Base-by-base conservation (phyloP, 2,329 filamentous ascomycete species). In the Xylaria hypoxylon region DNA sequence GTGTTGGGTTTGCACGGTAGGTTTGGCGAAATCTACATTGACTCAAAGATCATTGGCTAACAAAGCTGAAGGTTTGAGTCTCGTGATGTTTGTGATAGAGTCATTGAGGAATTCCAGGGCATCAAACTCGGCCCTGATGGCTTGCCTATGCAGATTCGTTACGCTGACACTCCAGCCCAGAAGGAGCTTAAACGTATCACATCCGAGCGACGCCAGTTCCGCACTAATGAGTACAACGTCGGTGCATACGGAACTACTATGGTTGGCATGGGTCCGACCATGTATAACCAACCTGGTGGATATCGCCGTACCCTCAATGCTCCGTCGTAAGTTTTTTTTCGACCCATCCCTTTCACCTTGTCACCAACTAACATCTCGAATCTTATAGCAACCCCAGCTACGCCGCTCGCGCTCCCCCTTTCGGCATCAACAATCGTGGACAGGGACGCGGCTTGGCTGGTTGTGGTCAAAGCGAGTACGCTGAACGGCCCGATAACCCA, bases 181-280 rank as follows among this genome's bases (percentile, higher is more conserved):
- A 99, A 99, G 84, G 89, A 96, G 77, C 86, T 99, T 73, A 99
- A 99, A 86, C 92, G 96, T 70, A 92, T 97, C 77, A 98, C 95
- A 47, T 94, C 96, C 35, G 94, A 97, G 78, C 93, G 94, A 64
- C 94, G 96, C 68, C 93, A 97, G 76, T 98, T 97, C 82, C 93
- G 96, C 66, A 96, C 95, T 65, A 96, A 96, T 64, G 96, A 98
- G 83, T 98, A 98, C 81, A 94, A 94, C 74, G 89, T 90, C 68
- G 87, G 89, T 65, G 89, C 89, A 48, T 90, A 90, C 72, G 89
- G 89, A 67, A 89, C 87, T 66, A 83, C 86, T 52, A 83, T 86
- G 66, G 86, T 90, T 57, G 85, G 87, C 17, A 81, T 89, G 73
- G 84, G 80, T 59, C 83, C 85, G 11, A 80, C 80, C 60, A 82